Evolutionary conservation across 179 eudicot genomes (phyloP), one percentile per base, ranked within the genome.

Genomic region (Camellia oleifera): DNA sequence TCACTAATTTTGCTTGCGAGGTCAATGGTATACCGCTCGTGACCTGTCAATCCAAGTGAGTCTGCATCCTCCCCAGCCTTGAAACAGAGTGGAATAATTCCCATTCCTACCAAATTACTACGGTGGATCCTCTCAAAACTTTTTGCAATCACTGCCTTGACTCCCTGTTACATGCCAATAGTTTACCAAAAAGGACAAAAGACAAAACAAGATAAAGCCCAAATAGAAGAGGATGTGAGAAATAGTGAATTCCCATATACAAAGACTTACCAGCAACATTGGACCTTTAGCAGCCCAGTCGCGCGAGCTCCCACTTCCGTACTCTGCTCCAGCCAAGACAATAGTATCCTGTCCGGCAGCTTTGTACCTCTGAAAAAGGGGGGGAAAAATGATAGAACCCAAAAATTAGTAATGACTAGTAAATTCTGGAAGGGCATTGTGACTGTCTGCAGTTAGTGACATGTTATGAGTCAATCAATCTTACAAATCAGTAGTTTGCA

Each of bases 271-370:
- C 98, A 84, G 87, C 82, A 96, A 84, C 99, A 96, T 91, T 52
- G 98, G 98, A n/a, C 98, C 99, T 88, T 96, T 96, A 74, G 99
- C 98, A 75, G 98, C 98, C 99, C 97, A 94, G 80, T 96, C 99
- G 40, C 97, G 89, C 23, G 98, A 96, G 80, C 99, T 94, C 72
- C 98, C 99, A 89, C 98, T 96, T 82, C 99, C 98, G 85, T 96
- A 92, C 86, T 94, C 99, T 4, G 97, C 97, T 73, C 99, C 99
- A 58, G 98, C 99, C 79, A 94, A 83, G 68, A 96, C 82, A 76
- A 89, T 81, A 26, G 90, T 89, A 81, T 73, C 89, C 68, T 85
- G 88, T 4, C 89, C 88, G 18, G 82, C 90, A 72, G 85, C 77
- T 89, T 91, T 94, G 94, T 92, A 96, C 82, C 84, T 92, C 99